Percentiles rank a stretch among this genome's conserved stretches.
phyloP scores from a whole-genome alignment of 441 rosid species.

The Oxalis stricta region DNA sequence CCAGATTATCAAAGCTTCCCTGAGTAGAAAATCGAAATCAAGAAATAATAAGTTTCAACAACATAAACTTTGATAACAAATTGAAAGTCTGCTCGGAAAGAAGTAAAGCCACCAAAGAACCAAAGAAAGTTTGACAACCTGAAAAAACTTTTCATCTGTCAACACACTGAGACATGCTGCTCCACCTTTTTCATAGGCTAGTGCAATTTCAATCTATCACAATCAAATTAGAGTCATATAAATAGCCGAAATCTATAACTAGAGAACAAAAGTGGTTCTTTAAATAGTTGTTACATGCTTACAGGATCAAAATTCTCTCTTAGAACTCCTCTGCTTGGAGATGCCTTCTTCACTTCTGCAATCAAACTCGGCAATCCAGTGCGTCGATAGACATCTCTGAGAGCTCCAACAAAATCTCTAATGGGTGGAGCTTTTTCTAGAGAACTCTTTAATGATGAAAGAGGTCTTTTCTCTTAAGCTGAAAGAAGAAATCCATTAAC shows the following conservation, averaged over 20 bases:
- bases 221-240: slow-evolving; percentile 5
- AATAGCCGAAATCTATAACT: background rate
- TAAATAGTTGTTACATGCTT: too few relatives aligned
- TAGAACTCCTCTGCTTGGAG: slow-evolving; percentile 91
- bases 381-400: slow-evolving; percentile 46
- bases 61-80: background rate
- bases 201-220: slow-evolving; percentile 70
- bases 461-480: slow-evolving; percentile 54
- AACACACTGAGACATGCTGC: slow-evolving; percentile 95
- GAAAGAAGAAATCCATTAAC: slow-evolving; percentile 4
- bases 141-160: slow-evolving; percentile 77
- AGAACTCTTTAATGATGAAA: slow-evolving; percentile 29
- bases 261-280: background rate
- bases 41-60: background rate
- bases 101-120: background rate
- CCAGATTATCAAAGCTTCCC: slow-evolving; percentile 94
- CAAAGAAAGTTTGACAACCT: slow-evolving; percentile 29
- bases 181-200: slow-evolving; percentile 82
- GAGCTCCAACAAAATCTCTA: slow-evolving; percentile 72
- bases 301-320: slow-evolving; percentile 85
- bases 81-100: too few relatives aligned
- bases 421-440: slow-evolving; percentile 55
- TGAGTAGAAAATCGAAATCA: slow-evolving; percentile 13
- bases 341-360: slow-evolving; percentile 98
- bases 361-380: slow-evolving; percentile 82